Evolutionary conservation across 441 rosid species (phyloP).

Genomic region (Populus tomentosa): DNA sequence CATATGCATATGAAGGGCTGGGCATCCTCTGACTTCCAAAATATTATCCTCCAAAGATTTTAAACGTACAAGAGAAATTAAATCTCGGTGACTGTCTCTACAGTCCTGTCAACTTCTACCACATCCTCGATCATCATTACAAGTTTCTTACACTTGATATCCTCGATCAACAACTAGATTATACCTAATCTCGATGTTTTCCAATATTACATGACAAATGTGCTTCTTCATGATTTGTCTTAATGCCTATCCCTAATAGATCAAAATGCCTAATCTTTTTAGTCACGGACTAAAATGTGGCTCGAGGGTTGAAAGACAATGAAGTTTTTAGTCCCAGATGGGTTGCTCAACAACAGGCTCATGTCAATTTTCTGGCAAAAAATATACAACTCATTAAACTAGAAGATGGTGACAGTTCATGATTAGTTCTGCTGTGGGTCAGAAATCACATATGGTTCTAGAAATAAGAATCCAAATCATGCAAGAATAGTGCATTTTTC

Average conservation of each 20-base stretch:
- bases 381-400: no score
- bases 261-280: background rate
- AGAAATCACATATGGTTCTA: no score
- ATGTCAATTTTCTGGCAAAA: no score
- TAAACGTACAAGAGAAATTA: conserved; percentile 3
- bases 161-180: background rate
- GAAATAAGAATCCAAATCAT: no score
- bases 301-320: no score
- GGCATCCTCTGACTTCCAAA: conserved; percentile 23
- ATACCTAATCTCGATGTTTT: background rate
- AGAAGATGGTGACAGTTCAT: no score
- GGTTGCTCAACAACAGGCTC: no score
- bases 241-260: background rate
- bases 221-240: background rate
- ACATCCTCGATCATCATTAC: no score
- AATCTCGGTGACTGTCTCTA: conserved; percentile 11
- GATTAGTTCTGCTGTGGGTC: no score
- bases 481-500: no score
- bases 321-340: no score
- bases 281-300: no score
- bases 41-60: conserved; percentile 16
- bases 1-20: background rate
- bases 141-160: background rate
- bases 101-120: conserved; percentile 12
- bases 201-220: background rate